Conservation (phyloP, 305 asterid genomes). For the Solanum hybrid region DNA sequence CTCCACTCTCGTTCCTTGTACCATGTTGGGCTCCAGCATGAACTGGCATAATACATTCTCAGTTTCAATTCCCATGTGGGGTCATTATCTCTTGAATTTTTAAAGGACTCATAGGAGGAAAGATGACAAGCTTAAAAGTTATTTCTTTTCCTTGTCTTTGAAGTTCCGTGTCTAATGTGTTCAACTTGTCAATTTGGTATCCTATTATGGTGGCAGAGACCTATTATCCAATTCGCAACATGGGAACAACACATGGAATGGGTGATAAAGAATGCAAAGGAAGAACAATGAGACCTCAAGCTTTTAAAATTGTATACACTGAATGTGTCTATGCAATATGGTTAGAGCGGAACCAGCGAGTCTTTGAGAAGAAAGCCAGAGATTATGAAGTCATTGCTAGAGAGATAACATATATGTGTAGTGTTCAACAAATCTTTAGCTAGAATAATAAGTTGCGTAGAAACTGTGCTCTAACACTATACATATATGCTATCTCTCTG, state of each 20-base stretch:
- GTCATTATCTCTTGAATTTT: not conserved
- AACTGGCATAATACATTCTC: not conserved
- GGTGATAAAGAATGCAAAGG: not conserved
- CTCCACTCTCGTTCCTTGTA: not conserved
- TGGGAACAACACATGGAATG: not conserved
- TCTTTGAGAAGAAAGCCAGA: not conserved
- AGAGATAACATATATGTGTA: not conserved
- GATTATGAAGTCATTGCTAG: not conserved
- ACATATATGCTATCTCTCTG: not conserved
- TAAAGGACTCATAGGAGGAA: not conserved
- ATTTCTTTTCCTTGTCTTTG: not conserved
- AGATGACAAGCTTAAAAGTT: not conserved
- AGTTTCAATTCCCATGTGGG: not conserved
- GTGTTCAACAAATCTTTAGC: not conserved
- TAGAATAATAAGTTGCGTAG: not conserved
- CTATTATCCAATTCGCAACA: not conserved
- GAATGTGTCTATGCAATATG: not conserved
- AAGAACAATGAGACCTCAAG: not conserved
- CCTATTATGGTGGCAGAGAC: not conserved
- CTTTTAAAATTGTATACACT: not conserved
- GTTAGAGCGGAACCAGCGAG: not conserved
- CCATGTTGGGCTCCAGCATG: not conserved
- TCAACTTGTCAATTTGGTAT: not conserved
- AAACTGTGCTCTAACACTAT: not conserved
- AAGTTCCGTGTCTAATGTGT: not conserved